Conservation (phyloP, 352 stramenopile genomes). For the Globisporangium radiosum region DNA sequence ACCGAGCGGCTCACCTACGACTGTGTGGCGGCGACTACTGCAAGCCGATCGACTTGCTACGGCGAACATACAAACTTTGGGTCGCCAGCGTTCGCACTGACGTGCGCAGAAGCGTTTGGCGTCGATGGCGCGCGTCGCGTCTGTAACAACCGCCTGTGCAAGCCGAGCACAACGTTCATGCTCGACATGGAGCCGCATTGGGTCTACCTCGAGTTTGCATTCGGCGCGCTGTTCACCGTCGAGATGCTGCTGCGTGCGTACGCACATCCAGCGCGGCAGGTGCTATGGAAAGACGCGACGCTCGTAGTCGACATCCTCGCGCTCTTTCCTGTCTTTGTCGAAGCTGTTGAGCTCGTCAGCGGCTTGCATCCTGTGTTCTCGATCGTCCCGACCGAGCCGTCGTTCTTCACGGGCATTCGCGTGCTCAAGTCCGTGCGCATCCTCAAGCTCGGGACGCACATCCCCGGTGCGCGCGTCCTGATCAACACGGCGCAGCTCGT, state of each 20-base stretch:
- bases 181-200: slow-evolving; percentile 45
- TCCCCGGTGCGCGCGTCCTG: slow-evolving; percentile 29
- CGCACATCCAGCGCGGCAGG: slow-evolving; percentile 18
- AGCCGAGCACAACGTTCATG: slow-evolving; percentile 23
- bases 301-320: slow-evolving; percentile 18
- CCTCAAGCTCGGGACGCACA: slow-evolving; percentile 39
- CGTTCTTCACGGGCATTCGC: slow-evolving; percentile 34
- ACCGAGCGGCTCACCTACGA: slow-evolving; percentile 19
- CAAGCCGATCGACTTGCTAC: slow-evolving; percentile 18
- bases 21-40: slow-evolving; percentile 13
- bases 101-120: slow-evolving; percentile 22
- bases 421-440: slow-evolving; percentile 41
- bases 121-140: slow-evolving; percentile 14
- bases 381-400: slow-evolving; percentile 27
- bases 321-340: slow-evolving; percentile 31
- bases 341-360: slow-evolving; percentile 16
- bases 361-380: slow-evolving; percentile 26
- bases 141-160: slow-evolving; percentile 43
- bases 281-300: slow-evolving; percentile 23
- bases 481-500: slow-evolving; percentile 27
- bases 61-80: slow-evolving; percentile 26
- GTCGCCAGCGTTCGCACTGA: slow-evolving; percentile 16
- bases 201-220: slow-evolving; percentile 42
- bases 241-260: slow-evolving; percentile 28
- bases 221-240: slow-evolving; percentile 33